Evolutionary conservation across 371 early-diverging fungal species (phyloP).

Genomic region (Zychaea mexicana): DNA sequence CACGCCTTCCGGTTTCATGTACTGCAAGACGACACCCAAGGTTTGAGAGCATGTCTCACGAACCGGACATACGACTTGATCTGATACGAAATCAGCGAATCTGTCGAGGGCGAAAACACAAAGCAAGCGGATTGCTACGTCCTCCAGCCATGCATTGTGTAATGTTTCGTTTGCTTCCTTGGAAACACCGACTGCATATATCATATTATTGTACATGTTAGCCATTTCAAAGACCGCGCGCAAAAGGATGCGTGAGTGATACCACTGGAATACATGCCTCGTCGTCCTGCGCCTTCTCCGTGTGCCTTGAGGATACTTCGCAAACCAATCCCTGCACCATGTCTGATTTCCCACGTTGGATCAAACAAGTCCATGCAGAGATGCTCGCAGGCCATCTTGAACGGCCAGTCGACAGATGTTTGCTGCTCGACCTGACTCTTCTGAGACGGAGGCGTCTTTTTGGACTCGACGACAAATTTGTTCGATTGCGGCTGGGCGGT

Average conservation of each 20-base stretch:
- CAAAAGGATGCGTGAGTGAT: neutral
- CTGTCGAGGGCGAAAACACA: constrained; percentile 95
- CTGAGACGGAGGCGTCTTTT: constrained; percentile 40
- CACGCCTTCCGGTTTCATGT: constrained; percentile 59
- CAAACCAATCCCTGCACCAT: constrained; percentile 95
- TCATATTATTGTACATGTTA: neutral
- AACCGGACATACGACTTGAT: constrained; percentile 95
- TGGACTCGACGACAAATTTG: constrained; percentile 78
- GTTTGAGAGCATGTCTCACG: constrained; percentile 96
- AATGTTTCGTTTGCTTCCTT: constrained; percentile 60
- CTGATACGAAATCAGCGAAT: constrained; percentile 96
- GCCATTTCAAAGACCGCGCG: neutral
- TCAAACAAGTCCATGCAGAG: constrained; percentile 91
- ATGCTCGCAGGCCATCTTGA: constrained; percentile 88
- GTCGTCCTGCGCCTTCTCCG: constrained; percentile 83
- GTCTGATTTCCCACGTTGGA: constrained; percentile 93
- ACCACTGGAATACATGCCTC: constrained; percentile 36
- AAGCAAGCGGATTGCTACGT: constrained; percentile 84
- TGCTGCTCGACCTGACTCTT: constrained; percentile 24
- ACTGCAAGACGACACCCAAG: constrained; percentile 82
- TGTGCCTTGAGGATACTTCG: constrained; percentile 87
- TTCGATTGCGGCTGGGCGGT: constrained; percentile 73
- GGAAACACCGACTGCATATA: constrained; percentile 39
- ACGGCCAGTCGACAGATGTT: constrained; percentile 79
- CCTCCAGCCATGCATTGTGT: constrained; percentile 85